These are phyloP conservation scores for Melanogaster broomeanus DNA, from an alignment of 768 basidiomycete genomes.

Conservation along the genomic window DNA sequence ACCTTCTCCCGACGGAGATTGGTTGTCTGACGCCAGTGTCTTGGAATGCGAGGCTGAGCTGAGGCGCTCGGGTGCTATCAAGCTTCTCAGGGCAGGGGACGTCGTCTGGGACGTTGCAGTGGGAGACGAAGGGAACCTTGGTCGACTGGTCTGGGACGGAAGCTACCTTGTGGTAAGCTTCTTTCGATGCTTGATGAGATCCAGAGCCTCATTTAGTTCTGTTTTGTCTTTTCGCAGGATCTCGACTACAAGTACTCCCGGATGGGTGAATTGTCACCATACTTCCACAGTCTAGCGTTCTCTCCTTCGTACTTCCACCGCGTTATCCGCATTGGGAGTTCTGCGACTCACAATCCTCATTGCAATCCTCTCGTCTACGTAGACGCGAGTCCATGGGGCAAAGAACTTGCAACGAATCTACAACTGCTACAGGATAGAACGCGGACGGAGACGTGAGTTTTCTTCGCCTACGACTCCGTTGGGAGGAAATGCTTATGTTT, in stretches of 20 bases:
- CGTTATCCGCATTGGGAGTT: constrained; percentile 62
- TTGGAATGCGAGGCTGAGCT: constrained; percentile 83
- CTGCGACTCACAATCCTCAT: constrained; percentile 38
- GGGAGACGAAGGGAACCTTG: constrained; percentile 83
- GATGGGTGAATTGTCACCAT: constrained; percentile 76
- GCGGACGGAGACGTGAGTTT: constrained; percentile 76
- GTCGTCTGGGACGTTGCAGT: constrained; percentile 88
- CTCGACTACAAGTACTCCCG: constrained; percentile 81
- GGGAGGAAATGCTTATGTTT: constrained; percentile 8
- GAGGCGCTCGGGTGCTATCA: constrained; percentile 49
- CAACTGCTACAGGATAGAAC: constrained; percentile 79
- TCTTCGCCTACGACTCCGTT: neutral
- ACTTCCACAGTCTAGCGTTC: constrained; percentile 78
- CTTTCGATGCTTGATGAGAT: neutral
- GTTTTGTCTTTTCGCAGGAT: constrained; percentile 51
- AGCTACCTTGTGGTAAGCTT: constrained; percentile 76
- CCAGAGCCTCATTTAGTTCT: constrained; percentile 10
- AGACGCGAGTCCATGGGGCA: constrained; percentile 77
- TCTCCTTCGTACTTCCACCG: constrained; percentile 90
- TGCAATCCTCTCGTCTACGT: constrained; percentile 69
- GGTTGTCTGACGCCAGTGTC: constrained; percentile 81
- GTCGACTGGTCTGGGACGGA: constrained; percentile 88
- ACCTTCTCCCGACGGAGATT: constrained; percentile 83
- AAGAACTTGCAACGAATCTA: constrained; percentile 70
- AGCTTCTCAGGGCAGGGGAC: constrained; percentile 71